These are phyloP conservation scores for Raphanus hybrid DNA, from an alignment of 441 rosid genomes.

Conservation along the genomic window DNA sequence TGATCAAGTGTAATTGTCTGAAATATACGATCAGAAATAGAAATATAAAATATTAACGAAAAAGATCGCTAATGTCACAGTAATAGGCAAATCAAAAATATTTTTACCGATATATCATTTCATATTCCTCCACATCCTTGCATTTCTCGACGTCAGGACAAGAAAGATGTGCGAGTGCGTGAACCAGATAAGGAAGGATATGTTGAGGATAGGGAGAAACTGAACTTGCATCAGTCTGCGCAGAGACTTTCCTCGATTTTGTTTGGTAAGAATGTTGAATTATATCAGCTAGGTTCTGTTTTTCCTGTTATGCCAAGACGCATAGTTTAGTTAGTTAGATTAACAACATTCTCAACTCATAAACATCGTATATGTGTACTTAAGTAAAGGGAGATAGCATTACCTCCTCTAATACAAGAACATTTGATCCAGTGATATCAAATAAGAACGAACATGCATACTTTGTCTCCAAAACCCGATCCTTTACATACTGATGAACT, in stretches of 20 bases:
- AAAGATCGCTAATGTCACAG: background rate
- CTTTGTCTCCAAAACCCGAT: constrained; percentile 84
- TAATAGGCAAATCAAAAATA: constrained; percentile 9
- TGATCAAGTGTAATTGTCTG: constrained; percentile 82
- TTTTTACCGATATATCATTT: constrained; percentile 74
- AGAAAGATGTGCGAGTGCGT: constrained; percentile 87
- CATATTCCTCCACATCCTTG: constrained; percentile 91
- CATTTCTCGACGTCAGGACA: constrained; percentile 85
- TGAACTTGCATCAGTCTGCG: constrained; percentile 75
- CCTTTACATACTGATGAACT: constrained; percentile 95
- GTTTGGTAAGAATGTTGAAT: constrained; percentile 87
- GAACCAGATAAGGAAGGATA: constrained; percentile 81
- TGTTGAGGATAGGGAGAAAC: constrained; percentile 66
- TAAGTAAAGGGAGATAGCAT: constrained; percentile 36
- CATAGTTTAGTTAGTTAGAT: constrained; percentile 23
- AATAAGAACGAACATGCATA: constrained; percentile 90
- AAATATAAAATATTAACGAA: constrained; percentile 19
- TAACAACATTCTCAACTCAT: constrained; percentile 9
- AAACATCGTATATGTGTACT: constrained; percentile 15
- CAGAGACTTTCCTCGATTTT: constrained; percentile 75
- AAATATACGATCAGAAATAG: constrained; percentile 25
- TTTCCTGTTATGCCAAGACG: constrained; percentile 70
- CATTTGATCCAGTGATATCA: constrained; percentile 54
- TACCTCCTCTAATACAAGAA: constrained; percentile 85
- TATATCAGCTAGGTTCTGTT: constrained; percentile 85